Evolutionary conservation across 139 green algal genomes (phyloP).

Genomic region (Chlorella sp.): DNA sequence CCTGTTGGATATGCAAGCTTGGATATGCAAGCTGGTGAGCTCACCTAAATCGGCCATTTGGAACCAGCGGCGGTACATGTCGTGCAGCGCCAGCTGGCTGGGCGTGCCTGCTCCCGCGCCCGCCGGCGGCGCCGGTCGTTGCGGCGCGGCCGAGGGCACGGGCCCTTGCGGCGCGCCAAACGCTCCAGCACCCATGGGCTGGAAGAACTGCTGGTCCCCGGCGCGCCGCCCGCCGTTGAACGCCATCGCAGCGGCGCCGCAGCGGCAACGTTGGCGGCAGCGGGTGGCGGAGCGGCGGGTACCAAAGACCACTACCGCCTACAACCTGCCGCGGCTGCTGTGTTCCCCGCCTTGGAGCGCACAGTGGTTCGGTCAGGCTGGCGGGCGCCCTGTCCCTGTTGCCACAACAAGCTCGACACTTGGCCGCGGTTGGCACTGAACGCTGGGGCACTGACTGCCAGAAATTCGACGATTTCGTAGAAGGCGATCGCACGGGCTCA

Average conservation of each 20-base stretch:
- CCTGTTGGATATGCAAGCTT: too few relatives aligned
- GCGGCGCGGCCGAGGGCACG: neutral
- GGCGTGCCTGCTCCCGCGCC: neutral
- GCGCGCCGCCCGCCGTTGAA: neutral
- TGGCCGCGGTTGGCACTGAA: too few relatives aligned
- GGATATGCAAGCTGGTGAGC: too few relatives aligned
- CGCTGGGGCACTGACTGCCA: too few relatives aligned
- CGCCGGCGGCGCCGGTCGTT: neutral
- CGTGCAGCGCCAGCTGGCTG: conserved; percentile 7
- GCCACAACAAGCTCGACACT: too few relatives aligned
- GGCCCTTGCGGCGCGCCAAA: neutral
- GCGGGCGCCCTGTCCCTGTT: too few relatives aligned
- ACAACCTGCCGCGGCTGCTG: too few relatives aligned
- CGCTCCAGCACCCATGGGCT: conserved; percentile 8
- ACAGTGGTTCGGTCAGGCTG: too few relatives aligned
- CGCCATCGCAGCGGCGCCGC: neutral
- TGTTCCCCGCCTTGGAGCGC: too few relatives aligned
- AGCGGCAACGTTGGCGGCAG: neutral
- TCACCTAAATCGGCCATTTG: conserved; percentile 42
- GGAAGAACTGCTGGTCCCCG: conserved; percentile 18
- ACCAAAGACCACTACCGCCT: neutral
- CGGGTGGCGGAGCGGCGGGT: neutral
- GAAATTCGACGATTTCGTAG: too few relatives aligned
- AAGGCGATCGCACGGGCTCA: too few relatives aligned
- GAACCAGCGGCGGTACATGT: conserved; percentile 53